phyloP scores from a whole-genome alignment of 2,329 filamentous ascomycete species.

The Talaromyces sp. region DNA sequence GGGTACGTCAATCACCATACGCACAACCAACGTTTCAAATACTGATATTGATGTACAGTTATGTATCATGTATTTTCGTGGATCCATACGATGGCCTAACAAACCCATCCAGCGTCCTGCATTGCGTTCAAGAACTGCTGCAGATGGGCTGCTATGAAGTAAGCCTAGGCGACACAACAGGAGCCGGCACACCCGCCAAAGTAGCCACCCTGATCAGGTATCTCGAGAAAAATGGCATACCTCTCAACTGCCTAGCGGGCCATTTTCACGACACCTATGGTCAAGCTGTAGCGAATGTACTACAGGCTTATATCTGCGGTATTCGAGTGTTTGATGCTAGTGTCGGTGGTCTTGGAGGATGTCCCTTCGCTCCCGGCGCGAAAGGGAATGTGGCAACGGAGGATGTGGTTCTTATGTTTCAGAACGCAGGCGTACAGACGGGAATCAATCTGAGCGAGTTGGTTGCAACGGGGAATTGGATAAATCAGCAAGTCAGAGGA shows the following conservation, averaged over 20 bases:
- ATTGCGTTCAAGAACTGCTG: slow-evolving; percentile 59
- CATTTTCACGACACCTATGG: slow-evolving; percentile 91
- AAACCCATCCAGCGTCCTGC: slow-evolving; percentile 51
- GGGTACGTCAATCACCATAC: slow-evolving; percentile 27
- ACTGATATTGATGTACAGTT: slow-evolving; percentile 19
- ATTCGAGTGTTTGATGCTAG: slow-evolving; percentile 77
- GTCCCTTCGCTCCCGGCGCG: slow-evolving; percentile 80
- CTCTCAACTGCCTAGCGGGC: slow-evolving; percentile 69
- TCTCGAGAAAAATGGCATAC: slow-evolving; percentile 53
- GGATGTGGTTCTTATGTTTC: slow-evolving; percentile 71
- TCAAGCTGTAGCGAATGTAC: slow-evolving; percentile 78
- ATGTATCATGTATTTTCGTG: slow-evolving; percentile 44
- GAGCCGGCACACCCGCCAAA: slow-evolving; percentile 67
- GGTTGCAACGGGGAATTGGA: slow-evolving; percentile 70
- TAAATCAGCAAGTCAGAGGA: slow-evolving; percentile 62
- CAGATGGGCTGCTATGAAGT: slow-evolving; percentile 91
- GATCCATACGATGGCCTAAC: slow-evolving; percentile 55
- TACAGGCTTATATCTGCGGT: slow-evolving; percentile 73
- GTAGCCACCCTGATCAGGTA: slow-evolving; percentile 35
- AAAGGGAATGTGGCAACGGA: slow-evolving; percentile 86
- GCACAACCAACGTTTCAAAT: neutral
- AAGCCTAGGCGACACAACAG: slow-evolving; percentile 84
- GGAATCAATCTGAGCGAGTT: slow-evolving; percentile 65
- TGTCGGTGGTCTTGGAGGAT: slow-evolving; percentile 78
- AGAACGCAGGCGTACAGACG: slow-evolving; percentile 65